These are phyloP conservation scores for Populus hybrid DNA, from an alignment of 441 rosid genomes.

Conservation along the genomic window DNA sequence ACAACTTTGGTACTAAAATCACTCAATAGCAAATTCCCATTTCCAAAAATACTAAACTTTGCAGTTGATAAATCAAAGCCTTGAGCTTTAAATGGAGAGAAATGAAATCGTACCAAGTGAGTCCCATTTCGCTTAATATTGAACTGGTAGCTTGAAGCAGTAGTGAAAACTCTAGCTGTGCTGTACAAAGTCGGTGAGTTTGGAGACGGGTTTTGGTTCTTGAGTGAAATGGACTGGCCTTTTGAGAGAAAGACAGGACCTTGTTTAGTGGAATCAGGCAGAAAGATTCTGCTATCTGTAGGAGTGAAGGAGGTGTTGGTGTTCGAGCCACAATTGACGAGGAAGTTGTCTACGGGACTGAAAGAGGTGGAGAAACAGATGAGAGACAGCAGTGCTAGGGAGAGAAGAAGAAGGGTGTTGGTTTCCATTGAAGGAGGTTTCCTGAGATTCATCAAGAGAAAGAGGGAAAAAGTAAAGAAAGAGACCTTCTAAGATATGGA, in stretches of 20 bases:
- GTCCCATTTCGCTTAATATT: constrained; percentile 44
- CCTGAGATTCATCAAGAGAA: not conserved
- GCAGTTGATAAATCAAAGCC: constrained; percentile 44
- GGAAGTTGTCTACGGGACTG: constrained; percentile 69
- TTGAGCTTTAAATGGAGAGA: constrained; percentile 68
- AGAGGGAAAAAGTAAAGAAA: not conserved
- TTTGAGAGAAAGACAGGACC: constrained; percentile 26
- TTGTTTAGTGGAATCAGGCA: constrained; percentile 45
- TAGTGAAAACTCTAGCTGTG: constrained; percentile 65
- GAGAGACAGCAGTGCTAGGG: constrained; percentile 25
- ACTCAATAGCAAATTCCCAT: constrained; percentile 45
- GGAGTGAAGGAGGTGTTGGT: constrained; percentile 38
- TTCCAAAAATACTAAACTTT: constrained; percentile 48
- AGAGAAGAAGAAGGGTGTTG: constrained; percentile 25
- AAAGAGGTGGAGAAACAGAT: constrained; percentile 33
- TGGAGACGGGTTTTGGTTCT: constrained; percentile 38
- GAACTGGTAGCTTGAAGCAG: constrained; percentile 50
- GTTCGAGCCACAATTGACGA: constrained; percentile 66
- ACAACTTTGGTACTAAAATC: constrained; percentile 36
- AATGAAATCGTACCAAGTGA: constrained; percentile 87
- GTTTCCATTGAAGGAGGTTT: constrained; percentile 32
- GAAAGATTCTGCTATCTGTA: constrained; percentile 46
- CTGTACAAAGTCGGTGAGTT: constrained; percentile 43
- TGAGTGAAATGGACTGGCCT: constrained; percentile 47
- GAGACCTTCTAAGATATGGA: constrained; percentile 2